Percentiles rank a stretch among this genome's conserved stretches.
phyloP scores from a whole-genome alignment of 2,329 filamentous ascomycete genomes.

The Colletotrichum karsti region DNA sequence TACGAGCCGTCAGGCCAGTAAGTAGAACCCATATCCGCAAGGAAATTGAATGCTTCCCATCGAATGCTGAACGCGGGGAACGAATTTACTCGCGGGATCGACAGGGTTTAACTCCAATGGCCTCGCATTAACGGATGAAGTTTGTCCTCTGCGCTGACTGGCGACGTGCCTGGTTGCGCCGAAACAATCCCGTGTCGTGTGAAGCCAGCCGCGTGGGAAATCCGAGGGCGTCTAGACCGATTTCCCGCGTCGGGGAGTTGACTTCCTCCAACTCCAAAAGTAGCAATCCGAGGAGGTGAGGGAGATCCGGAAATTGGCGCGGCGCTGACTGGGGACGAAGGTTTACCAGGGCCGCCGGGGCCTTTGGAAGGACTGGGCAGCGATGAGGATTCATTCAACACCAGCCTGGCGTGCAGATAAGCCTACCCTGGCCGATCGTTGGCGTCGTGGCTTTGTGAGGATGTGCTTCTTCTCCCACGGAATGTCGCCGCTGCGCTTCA shows the following conservation, averaged over 20 bases:
- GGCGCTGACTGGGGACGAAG: conserved; percentile 14
- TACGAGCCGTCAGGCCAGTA: neutral
- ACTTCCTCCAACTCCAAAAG: neutral
- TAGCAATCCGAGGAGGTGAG: conserved; percentile 7
- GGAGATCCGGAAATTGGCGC: conserved; percentile 21
- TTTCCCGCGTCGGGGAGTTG: neutral
- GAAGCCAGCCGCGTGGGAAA: neutral
- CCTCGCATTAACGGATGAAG: conserved; percentile 11
- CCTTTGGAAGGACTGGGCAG: neutral
- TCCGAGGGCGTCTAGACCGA: neutral
- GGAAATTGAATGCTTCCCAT: neutral
- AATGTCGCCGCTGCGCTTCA: neutral
- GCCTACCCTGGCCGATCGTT: neutral
- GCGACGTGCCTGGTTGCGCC: neutral
- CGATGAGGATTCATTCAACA: neutral
- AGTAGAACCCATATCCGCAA: neutral
- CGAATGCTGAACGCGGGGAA: conserved; percentile 7
- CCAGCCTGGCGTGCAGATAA: neutral
- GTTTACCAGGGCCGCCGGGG: conserved; percentile 17
- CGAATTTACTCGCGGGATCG: conserved; percentile 13
- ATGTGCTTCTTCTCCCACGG: neutral
- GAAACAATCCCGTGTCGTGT: conserved; percentile 1
- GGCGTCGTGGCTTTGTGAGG: neutral
- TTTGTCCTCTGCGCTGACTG: neutral
- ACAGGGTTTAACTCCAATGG: conserved; percentile 15